Evolutionary conservation across 768 basidiomycete genomes (phyloP).

Genomic region (Lyophyllum decastes): DNA sequence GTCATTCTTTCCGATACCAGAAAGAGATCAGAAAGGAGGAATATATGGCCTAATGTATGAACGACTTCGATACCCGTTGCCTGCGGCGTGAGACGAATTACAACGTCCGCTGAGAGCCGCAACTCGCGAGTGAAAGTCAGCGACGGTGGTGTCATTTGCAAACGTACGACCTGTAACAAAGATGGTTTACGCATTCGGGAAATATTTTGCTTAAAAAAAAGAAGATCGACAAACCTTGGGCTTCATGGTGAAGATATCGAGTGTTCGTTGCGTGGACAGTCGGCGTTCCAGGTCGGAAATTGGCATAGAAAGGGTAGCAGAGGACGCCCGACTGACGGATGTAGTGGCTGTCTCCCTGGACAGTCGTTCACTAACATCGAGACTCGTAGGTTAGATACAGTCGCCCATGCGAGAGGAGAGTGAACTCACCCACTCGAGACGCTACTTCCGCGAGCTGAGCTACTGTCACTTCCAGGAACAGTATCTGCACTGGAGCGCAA

Average conservation of each 20-base stretch:
- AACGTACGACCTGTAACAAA: conserved; percentile 68
- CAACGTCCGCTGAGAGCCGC: conserved; percentile 69
- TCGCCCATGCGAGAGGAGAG: not conserved
- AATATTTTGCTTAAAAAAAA: too few species aligned
- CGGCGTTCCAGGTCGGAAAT: conserved; percentile 80
- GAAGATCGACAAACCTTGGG: conserved; percentile 63
- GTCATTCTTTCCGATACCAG: conserved; percentile 86
- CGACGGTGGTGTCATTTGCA: conserved; percentile 84
- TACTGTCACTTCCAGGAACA: conserved; percentile 44
- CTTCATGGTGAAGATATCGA: conserved; percentile 96
- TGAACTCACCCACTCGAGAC: conserved; percentile 56
- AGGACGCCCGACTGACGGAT: conserved; percentile 52
- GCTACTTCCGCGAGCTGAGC: conserved; percentile 54
- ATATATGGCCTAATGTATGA: conserved; percentile 80
- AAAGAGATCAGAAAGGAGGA: conserved; percentile 91
- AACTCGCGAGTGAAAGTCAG: conserved; percentile 80
- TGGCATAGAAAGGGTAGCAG: conserved; percentile 53
- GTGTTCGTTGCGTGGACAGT: conserved; percentile 71
- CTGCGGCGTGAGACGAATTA: conserved; percentile 76
- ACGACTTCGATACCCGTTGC: conserved; percentile 73
- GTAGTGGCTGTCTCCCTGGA: conserved; percentile 63
- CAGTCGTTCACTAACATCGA: conserved; percentile 47
- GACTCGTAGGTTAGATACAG: conserved; percentile 7
- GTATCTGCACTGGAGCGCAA: conserved; percentile 28
- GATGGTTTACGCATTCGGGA: not conserved